Percentiles rank a stretch among this genome's conserved stretches.
phyloP scores from a whole-genome alignment of 2,329 filamentous ascomycete genomes.

The Verticillium nubilum region DNA sequence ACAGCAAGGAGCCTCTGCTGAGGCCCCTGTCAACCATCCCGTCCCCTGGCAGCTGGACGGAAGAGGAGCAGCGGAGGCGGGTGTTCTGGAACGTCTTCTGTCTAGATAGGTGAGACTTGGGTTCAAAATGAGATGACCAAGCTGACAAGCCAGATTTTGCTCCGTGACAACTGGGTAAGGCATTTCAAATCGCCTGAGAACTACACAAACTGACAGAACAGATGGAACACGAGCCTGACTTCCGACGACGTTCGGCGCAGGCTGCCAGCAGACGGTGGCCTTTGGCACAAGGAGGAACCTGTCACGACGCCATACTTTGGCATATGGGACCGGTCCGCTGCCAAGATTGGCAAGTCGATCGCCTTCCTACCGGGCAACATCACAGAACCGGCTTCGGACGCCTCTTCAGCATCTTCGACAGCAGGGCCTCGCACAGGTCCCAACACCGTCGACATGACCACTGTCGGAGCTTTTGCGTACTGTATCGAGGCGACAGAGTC shows the following conservation, averaged over 20 bases:
- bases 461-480: conserved; percentile 39
- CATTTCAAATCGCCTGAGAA: no score
- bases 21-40: conserved; percentile 20
- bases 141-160: conserved; percentile 11
- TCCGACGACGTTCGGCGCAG: conserved; percentile 23
- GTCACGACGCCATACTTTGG: conserved; percentile 37
- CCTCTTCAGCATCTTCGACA: conserved; percentile 1
- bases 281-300: conserved; percentile 32
- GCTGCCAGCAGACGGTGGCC: conserved; percentile 29
- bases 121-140: neutral
- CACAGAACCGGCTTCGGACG: conserved; percentile 12
- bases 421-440: neutral
- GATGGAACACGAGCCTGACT: conserved; percentile 26
- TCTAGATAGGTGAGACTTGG: conserved; percentile 18
- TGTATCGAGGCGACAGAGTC: conserved; percentile 41
- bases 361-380: conserved; percentile 28
- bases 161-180: conserved; percentile 17
- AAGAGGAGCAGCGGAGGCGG: conserved; percentile 23
- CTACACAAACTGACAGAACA: conserved; percentile 3
- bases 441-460: conserved; percentile 23
- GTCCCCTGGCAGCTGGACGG: conserved; percentile 22
- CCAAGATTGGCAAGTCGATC: conserved; percentile 31
- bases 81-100: conserved; percentile 28
- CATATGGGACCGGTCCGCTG: conserved; percentile 35
- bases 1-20: conserved; percentile 10